Conservation (phyloP, 805 yeast genomes). For the Candida ficus region DNA sequence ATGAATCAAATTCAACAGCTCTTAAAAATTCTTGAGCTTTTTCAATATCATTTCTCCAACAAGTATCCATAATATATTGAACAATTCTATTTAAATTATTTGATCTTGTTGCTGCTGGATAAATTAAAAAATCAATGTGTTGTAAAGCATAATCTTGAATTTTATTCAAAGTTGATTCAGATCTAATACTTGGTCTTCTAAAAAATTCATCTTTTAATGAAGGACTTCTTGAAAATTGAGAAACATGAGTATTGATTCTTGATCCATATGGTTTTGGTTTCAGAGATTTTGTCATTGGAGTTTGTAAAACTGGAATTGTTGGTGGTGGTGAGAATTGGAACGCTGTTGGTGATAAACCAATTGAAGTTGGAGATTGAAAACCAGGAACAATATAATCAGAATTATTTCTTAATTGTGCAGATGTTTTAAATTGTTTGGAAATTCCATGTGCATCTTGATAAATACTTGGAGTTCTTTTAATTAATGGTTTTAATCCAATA, state of each 20-base stretch:
- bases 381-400: conserved; percentile 1
- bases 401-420: background rate
- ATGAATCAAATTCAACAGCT: conserved; percentile 13
- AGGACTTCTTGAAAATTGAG: conserved; percentile 2
- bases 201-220: conserved; percentile 2
- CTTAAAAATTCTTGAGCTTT: conserved; percentile 10
- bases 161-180: conserved; percentile 10
- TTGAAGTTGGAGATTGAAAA: conserved; percentile 2
- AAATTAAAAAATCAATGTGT: conserved; percentile 29
- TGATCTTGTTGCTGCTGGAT: conserved; percentile 29
- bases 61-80: conserved; percentile 32
- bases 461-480: conserved; percentile 4
- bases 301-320: background rate
- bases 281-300: no score
- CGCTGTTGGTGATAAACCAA: conserved; percentile 1
- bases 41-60: conserved; percentile 28
- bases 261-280: background rate
- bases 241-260: background rate
- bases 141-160: conserved; percentile 27
- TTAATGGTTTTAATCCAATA: background rate
- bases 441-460: conserved; percentile 1
- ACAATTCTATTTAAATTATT: conserved; percentile 28
- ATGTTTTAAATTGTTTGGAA: background rate
- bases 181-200: background rate
- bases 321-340: conserved; percentile 1